Base-by-base conservation (phyloP, 2,329 filamentous ascomycete genomes). In the Fusarium continuum region DNA sequence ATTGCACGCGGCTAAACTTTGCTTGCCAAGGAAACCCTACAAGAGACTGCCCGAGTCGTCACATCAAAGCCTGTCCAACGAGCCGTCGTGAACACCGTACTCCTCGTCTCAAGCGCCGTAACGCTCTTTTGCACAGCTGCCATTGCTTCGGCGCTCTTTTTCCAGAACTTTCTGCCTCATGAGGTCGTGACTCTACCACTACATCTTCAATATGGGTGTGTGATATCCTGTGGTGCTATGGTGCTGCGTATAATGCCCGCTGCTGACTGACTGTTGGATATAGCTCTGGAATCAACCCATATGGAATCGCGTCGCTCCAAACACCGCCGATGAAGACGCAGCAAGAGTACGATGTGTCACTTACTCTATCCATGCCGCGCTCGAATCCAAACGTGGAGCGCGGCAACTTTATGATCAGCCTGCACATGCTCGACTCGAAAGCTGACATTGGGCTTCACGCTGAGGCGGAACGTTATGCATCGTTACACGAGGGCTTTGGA, bases 401-500 rank as follows among this genome's bases (percentile, higher is more conserved):
- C 13, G 95, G 95, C 23, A 98, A 98, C 78, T 98, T 97, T 81
- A 99, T 99, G 95, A 80, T 98, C 16, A 89, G 91, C 40, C 79
- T 97, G 14, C 85, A 87, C 58, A 84, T 97, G 46, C 83, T 91
- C 44, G 82, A 82, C 22, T 77, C 78, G 20, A 75, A 76, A 31
- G 67, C 61, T 32, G 67, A 68, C 35, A 43, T 53, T 22, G 47
- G 55, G 11, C 50, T 76, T 14, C 65, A 64, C 13, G 55, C 60
- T 8, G 68, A 67, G 41, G 74, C 76, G 3, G 69, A 68, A 44
- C 57, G 56, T 25, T 73, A 75, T 45, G 73, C 75, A 26, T 64
- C 67, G 23, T 52, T 64, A n/a, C 72, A 76, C 51, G 59, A 68
- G 34, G 75, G 78, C 19, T 75, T 83, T 48, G 76, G 72, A 28